phyloP scores from a whole-genome alignment of 176 grass and related monocot genomes.

The Rhynchospora pubera region DNA sequence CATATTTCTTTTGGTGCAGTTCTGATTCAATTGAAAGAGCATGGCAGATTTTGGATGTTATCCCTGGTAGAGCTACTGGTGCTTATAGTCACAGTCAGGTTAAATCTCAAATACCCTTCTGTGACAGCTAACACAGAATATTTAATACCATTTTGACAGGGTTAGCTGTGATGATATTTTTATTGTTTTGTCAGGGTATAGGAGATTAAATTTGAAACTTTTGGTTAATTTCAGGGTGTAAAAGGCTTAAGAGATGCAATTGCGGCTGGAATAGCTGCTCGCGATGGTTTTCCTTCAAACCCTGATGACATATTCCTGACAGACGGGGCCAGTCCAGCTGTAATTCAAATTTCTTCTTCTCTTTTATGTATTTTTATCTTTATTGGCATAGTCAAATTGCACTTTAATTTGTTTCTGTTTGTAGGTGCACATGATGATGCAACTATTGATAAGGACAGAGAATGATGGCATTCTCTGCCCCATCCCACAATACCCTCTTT shows the following conservation, averaged over 20 bases:
- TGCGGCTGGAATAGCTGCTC: constrained; percentile 67
- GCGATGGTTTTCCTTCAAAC: constrained; percentile 80
- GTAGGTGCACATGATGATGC: constrained; percentile 99
- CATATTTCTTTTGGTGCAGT: constrained; percentile 40
- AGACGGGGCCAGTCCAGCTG: constrained; percentile 85
- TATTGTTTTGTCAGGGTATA: not conserved
- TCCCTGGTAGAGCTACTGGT: constrained; percentile 76
- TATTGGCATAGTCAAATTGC: constrained; percentile 10
- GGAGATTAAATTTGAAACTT: constrained; percentile 16
- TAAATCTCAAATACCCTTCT: constrained; percentile 20
- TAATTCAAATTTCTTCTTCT: constrained; percentile 30
- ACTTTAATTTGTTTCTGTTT: constrained; percentile 22
- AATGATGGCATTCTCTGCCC: constrained; percentile 96
- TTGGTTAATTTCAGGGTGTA: constrained; percentile 56
- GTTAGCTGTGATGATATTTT: not conserved
- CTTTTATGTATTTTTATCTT: constrained; percentile 1
- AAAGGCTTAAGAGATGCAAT: constrained; percentile 94
- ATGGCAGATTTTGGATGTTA: constrained; percentile 71
- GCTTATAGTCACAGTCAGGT: constrained; percentile 96
- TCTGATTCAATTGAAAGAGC: constrained; percentile 95
- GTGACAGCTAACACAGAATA: not conserved
- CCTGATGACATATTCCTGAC: constrained; percentile 89
- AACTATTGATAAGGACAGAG: constrained; percentile 83
- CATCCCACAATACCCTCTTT: constrained; percentile 91
- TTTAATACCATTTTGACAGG: not conserved